These are phyloP conservation scores for Xylaria nigripes DNA, from an alignment of 495 filamentous ascomycete species.

Conservation along the genomic window DNA sequence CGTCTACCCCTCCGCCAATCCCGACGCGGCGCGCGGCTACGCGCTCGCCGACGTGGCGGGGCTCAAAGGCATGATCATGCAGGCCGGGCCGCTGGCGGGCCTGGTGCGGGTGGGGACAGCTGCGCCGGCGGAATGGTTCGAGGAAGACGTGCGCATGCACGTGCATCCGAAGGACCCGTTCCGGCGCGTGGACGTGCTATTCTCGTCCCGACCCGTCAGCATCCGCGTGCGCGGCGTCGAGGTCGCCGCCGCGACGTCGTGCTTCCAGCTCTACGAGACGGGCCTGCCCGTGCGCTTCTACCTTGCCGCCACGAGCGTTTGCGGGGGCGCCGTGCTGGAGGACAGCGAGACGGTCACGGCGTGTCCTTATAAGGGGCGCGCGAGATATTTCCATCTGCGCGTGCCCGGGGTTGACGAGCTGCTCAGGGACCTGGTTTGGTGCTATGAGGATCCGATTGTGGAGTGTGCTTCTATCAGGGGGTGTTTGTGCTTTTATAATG, in stretches of 20 bases:
- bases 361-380: slow-evolving; percentile 53
- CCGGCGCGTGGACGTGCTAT: slow-evolving; percentile 50
- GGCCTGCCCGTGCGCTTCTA: slow-evolving; percentile 45
- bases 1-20: not conserved
- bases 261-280: slow-evolving; percentile 45
- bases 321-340: slow-evolving; percentile 27
- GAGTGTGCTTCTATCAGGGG: slow-evolving; percentile 43
- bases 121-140: slow-evolving; percentile 47
- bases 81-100: not conserved
- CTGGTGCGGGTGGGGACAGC: slow-evolving; percentile 18
- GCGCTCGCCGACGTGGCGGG: not conserved
- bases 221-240: not conserved
- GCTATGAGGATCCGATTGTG: slow-evolving; percentile 42
- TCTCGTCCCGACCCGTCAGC: slow-evolving; percentile 33
- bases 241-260: slow-evolving; percentile 33
- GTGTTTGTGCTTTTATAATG: slow-evolving; percentile 50
- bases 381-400: slow-evolving; percentile 37
- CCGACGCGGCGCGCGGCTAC: not conserved
- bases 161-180: slow-evolving; percentile 55
- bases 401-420: slow-evolving; percentile 26
- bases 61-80: slow-evolving; percentile 11
- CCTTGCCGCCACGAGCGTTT: slow-evolving; percentile 37
- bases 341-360: slow-evolving; percentile 36
- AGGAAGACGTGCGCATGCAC: slow-evolving; percentile 47
- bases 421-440: slow-evolving; percentile 47